Evolutionary conservation across 495 filamentous ascomycete species (phyloP).

Genomic region (Hyaloscypha variabilis): DNA sequence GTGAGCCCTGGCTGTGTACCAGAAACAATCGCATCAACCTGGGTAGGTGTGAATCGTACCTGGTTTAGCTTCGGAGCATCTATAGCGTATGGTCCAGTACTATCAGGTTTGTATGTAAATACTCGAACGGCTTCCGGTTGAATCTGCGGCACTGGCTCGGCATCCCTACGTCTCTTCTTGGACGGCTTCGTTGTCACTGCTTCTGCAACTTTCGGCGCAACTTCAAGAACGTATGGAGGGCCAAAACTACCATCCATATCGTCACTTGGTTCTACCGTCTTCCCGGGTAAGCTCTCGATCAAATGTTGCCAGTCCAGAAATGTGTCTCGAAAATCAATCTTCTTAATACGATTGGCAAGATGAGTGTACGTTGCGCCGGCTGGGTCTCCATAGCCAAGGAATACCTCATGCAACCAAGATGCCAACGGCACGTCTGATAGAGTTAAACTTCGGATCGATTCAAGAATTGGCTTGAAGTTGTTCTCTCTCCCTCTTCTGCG

Average conservation of each 20-base stretch:
- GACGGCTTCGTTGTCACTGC: constrained; percentile 54
- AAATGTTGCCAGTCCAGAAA: constrained; percentile 96
- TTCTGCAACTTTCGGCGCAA: constrained; percentile 50
- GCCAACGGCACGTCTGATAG: constrained; percentile 86
- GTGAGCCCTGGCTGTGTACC: constrained; percentile 95
- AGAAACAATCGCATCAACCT: constrained; percentile 90
- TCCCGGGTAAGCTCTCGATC: constrained; percentile 81
- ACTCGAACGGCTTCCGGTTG: constrained; percentile 71
- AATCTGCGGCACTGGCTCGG: constrained; percentile 59
- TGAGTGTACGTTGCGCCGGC: constrained; percentile 83
- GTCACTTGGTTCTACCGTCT: constrained; percentile 75
- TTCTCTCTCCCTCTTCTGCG: constrained; percentile 89
- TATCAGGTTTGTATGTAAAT: constrained; percentile 89
- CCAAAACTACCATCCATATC: constrained; percentile 73
- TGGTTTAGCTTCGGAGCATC: constrained; percentile 84
- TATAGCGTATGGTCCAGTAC: constrained; percentile 87
- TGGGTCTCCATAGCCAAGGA: constrained; percentile 94
- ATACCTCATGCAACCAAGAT: constrained; percentile 93
- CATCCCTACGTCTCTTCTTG: constrained; percentile 82
- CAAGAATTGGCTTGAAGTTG: constrained; percentile 93
- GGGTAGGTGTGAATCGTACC: constrained; percentile 86
- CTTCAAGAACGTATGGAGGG: constrained; percentile 84
- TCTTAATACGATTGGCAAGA: constrained; percentile 73
- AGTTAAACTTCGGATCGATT: constrained; percentile 85
- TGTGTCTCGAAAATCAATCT: constrained; percentile 89